These are phyloP conservation scores for Floccularia luteovirens DNA, from an alignment of 768 basidiomycete genomes.

Conservation along the genomic window DNA sequence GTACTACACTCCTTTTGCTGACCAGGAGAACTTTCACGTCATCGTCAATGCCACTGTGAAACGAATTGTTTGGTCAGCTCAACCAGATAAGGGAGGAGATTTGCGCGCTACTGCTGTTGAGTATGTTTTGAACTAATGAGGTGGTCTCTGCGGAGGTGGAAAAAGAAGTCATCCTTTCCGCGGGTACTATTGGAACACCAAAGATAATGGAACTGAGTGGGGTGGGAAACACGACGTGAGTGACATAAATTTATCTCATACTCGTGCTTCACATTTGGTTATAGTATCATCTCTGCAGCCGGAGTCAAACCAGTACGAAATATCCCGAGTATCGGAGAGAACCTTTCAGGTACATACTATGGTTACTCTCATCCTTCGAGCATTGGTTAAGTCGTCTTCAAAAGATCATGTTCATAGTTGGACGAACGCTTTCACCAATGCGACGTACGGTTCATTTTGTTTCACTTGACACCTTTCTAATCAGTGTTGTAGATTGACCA, in stretches of 20 bases:
- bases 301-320: constrained; percentile 32
- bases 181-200: constrained; percentile 34
- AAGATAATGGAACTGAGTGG: constrained; percentile 22
- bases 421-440: constrained; percentile 22
- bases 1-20: constrained; percentile 19
- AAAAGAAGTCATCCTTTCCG: constrained; percentile 48
- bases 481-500: constrained; percentile 13
- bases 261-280: background rate
- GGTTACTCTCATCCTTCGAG: background rate
- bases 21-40: constrained; percentile 42
- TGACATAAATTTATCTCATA: background rate
- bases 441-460: constrained; percentile 12
- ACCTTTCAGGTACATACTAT: constrained; percentile 26
- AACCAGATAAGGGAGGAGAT: constrained; percentile 9
- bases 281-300: constrained; percentile 31
- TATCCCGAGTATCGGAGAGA: constrained; percentile 42
- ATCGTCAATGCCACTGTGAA: constrained; percentile 50
- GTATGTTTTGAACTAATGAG: constrained; percentile 24
- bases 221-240: constrained; percentile 23
- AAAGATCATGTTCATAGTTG: constrained; percentile 25
- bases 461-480: background rate
- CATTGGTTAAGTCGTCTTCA: too few relatives aligned
- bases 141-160: constrained; percentile 30
- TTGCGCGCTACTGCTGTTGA: constrained; percentile 39
- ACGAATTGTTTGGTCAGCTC: constrained; percentile 32